Evolutionary conservation across 352 stramenopile species (phyloP).

Genomic region (Globisporangium viniferum): DNA sequence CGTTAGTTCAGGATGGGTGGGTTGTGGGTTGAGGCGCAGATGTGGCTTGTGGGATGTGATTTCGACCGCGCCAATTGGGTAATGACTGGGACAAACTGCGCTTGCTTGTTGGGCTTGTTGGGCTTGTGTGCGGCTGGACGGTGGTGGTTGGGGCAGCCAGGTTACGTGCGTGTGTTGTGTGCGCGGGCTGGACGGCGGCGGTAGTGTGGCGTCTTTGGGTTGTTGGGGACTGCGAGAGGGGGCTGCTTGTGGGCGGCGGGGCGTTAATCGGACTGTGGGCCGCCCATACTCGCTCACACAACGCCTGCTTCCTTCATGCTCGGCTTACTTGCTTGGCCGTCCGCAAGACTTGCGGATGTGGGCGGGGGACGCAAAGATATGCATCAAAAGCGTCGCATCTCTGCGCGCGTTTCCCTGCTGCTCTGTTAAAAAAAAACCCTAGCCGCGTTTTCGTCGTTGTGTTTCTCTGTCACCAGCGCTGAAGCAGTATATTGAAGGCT

Average conservation of each 20-base stretch:
- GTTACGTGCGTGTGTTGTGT: too few relatives aligned
- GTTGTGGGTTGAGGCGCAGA: background rate
- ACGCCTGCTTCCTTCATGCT: background rate
- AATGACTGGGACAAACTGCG: background rate
- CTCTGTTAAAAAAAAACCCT: conserved; percentile 17
- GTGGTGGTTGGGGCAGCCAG: background rate
- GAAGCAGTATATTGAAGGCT: background rate
- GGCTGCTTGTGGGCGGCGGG: background rate
- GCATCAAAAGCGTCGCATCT: conserved; percentile 21
- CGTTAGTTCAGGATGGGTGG: too few relatives aligned
- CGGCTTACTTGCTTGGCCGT: background rate
- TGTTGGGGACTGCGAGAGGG: conserved; percentile 1
- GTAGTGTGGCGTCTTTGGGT: conserved; percentile 6
- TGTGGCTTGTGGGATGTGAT: background rate
- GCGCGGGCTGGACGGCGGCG: background rate
- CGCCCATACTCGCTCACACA: background rate
- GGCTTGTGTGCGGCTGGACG: background rate
- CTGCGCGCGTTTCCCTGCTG: conserved; percentile 8
- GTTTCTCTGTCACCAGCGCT: conserved; percentile 8
- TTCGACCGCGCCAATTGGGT: background rate
- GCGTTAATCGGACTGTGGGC: background rate
- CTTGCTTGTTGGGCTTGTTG: background rate
- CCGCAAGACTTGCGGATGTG: background rate
- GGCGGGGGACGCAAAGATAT: conserved; percentile 43
- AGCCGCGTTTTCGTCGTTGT: conserved; percentile 1